Evolutionary conservation across 208 protist genomes (phyloP), one percentile per base, ranked within the genome.

Genomic region (Vickermania ingenoplastis): DNA sequence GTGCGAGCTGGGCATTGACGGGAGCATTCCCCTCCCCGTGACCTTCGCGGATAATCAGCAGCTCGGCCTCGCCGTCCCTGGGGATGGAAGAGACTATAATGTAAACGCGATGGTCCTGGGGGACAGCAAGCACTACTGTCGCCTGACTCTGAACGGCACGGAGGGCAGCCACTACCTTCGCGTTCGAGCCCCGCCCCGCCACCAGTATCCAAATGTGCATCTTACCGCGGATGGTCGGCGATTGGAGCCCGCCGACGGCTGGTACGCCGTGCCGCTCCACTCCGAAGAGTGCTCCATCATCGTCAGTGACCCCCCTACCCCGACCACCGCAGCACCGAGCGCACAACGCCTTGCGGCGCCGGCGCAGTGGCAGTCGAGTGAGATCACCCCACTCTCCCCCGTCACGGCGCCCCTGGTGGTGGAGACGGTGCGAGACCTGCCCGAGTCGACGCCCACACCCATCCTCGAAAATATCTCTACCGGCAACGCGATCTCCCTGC

Each of bases 31-130:
- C 11, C 73, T 75, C 24, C 57, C 76, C 1, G 75, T 91, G 0
- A 58, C 61, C 1, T 75, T 91, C 14, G 67, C 76, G 21, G 53
- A 61, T n/a, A 67, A 64, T 41, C 13, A 31, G 17, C 14, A 59
- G 4, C 51, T 59, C 14, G 60, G 71, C 1, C 72, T 92, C 0
- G 78, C 76, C 45, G 83, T 93, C 2, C 86, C 86, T 0, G 72
- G 69, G 1, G 86, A 93, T 60, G 86, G 86, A 3, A 77, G 69
- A 23, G 73, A 85, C 31, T 93, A 93, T 63, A 61, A 85, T 36
- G 69, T 93, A 23, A 84, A 69, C 22, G 72, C 86, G 2, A 55
- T 77, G 0, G 67, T 93, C 30, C 70, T 77, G 41, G 71, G 58
- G 3, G 67, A 61, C 41, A 23, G 31, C 41, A 75, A 75, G 60